Conservation (phyloP, 371 early-diverging fungal genomes). For the Nematocida parisii region DNA sequence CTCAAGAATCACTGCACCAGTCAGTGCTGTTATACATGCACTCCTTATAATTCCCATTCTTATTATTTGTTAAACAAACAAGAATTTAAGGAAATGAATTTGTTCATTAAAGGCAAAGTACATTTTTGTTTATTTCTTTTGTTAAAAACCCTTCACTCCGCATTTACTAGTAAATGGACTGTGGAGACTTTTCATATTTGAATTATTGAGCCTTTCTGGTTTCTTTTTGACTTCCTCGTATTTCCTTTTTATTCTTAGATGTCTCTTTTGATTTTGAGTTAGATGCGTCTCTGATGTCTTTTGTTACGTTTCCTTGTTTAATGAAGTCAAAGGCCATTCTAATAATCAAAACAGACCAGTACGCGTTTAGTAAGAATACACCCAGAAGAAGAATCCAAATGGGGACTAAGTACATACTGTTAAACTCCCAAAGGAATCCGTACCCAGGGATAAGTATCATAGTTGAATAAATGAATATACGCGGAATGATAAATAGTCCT, state of each 20-base stretch:
- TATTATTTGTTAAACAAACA: neutral
- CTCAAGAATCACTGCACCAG: conserved; percentile 27
- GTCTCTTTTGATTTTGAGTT: neutral
- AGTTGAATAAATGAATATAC: conserved; percentile 65
- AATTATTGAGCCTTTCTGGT: too few species aligned
- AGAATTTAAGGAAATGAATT: neutral
- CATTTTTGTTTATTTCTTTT: neutral
- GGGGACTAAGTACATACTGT: conserved; percentile 5
- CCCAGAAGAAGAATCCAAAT: conserved; percentile 53
- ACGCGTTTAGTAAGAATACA: conserved; percentile 47
- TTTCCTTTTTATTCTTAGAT: neutral
- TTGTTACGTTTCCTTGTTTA: conserved; percentile 34
- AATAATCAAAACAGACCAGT: conserved; percentile 52
- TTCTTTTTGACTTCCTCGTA: neutral
- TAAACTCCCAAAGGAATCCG: conserved; percentile 45
- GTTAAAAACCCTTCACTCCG: too few species aligned
- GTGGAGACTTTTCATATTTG: too few species aligned
- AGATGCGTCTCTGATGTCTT: conserved; percentile 37
- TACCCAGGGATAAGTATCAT: conserved; percentile 58
- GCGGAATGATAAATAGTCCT: conserved; percentile 70
- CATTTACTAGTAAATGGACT: too few species aligned
- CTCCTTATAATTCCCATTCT: conserved; percentile 26
- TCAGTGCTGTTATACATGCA: conserved; percentile 9
- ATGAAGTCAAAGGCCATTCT: conserved; percentile 55
- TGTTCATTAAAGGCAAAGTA: neutral